Base-by-base conservation (phyloP, 2,329 filamentous ascomycete genomes). In the Ophiostoma himal-ulmi region DNA sequence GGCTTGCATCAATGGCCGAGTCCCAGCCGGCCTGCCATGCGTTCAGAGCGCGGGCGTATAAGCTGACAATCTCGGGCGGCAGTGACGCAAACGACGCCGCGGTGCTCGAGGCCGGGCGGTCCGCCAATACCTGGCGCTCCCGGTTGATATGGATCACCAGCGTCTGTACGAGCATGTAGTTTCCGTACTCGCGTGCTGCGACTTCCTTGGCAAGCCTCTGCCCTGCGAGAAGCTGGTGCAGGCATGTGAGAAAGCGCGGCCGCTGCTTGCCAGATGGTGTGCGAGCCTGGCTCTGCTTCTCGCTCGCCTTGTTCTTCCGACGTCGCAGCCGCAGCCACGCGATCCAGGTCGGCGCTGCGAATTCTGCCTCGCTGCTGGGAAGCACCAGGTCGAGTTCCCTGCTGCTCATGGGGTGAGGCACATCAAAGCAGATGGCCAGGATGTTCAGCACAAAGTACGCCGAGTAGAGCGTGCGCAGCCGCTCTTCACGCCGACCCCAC, bases 21-120 rank as follows among this genome's bases (percentile, higher is more conserved):
- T 69, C 68, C 68, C 60, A 66, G 22, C 68, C 39, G 14, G 44
- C 60, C 60, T 69, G 68, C 68, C 68, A 69, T 34, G 60, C 60
- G 7, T 36, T 22, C 5, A 69, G 60, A 39, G 68, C 68, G 2
- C 20, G 20, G 14, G 60, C 60, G 34, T 69, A 64, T 39, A 66
- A 2, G 13, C 30, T 37, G 36, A 69, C 17, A 34, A 44, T 52
- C 1, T 62, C 68, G 7, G 52, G 52, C 3, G 22, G 3, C 1
- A 57, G 22, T 57, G 52, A 22, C 10, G 22, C 17, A 26, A 26
- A 57, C 3, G 52, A 26, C 8, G 52, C 52, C 11, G 52, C 13
- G 52, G 52, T 57, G n/a, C 22, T 26, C 22, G 62, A 26, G 22
- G 60, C 37, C 41, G 52, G 60, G 26, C 26, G 36, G 10, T 54